Percentiles rank a stretch among this genome's conserved stretches.
These are phyloP conservation scores for Galerina sulciceps DNA, from an alignment of 768 basidiomycete species.

Conservation along the genomic window DNA sequence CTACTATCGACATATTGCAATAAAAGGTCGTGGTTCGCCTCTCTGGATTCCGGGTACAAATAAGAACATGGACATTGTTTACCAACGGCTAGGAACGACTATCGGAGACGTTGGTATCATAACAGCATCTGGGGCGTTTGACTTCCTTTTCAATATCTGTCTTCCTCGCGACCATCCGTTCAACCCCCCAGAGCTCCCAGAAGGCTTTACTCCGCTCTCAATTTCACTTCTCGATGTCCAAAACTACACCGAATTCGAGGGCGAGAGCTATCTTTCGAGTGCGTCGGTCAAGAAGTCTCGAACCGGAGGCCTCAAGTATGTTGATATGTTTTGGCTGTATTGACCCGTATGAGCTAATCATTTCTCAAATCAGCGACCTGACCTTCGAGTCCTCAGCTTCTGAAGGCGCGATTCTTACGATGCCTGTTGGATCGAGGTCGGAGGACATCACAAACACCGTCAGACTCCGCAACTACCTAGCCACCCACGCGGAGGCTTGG, in stretches of 20 bases:
- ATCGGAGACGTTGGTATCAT: slow-evolving; percentile 27
- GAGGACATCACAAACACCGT: slow-evolving; percentile 8
- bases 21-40: slow-evolving; percentile 16
- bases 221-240: background rate
- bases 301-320: background rate
- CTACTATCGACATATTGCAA: slow-evolving; percentile 16
- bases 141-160: slow-evolving; percentile 23
- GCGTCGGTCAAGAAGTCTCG: background rate
- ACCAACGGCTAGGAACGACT: slow-evolving; percentile 8
- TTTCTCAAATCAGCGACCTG: slow-evolving; percentile 1
- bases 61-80: slow-evolving; percentile 5
- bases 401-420: slow-evolving; percentile 23
- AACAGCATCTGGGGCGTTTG: slow-evolving; percentile 14
- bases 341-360: background rate
- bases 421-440: slow-evolving; percentile 19
- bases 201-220: slow-evolving; percentile 6
- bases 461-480: slow-evolving; percentile 11
- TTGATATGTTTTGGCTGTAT: background rate
- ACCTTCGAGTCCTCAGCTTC: slow-evolving; percentile 14
- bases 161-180: slow-evolving; percentile 9
- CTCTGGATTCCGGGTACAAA: slow-evolving; percentile 19
- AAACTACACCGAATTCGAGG: background rate
- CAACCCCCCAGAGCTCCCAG: slow-evolving; percentile 12
- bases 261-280: slow-evolving; percentile 11
- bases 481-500: slow-evolving; percentile 16